Conservation (phyloP, 441 rosid genomes). For the Breynia disticha region DNA sequence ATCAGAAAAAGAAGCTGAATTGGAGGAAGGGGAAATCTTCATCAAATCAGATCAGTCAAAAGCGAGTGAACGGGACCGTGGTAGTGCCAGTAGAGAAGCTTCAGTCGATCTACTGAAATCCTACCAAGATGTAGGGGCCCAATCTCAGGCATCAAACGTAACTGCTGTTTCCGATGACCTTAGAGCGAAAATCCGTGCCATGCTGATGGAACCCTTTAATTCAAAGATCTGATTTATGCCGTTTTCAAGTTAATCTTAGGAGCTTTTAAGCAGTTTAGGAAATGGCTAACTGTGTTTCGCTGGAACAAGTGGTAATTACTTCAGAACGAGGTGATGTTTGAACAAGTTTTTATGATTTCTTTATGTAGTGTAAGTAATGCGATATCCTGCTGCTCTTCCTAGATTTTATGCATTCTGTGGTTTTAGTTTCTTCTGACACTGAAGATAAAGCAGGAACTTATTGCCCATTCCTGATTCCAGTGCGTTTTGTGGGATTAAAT, state of each 20-base stretch:
- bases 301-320: too few relatives aligned
- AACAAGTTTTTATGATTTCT: too few relatives aligned
- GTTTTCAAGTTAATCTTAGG: not conserved
- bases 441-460: too few relatives aligned
- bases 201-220: constrained; percentile 74
- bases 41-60: constrained; percentile 42
- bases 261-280: too few relatives aligned
- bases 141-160: constrained; percentile 26
- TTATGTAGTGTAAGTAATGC: too few relatives aligned
- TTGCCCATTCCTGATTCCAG: too few relatives aligned
- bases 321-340: too few relatives aligned
- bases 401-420: too few relatives aligned
- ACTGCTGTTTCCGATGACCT: constrained; percentile 58
- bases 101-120: constrained; percentile 31
- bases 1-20: constrained; percentile 25
- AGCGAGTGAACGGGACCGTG: constrained; percentile 21
- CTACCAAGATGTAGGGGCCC: constrained; percentile 16
- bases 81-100: constrained; percentile 31
- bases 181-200: constrained; percentile 87
- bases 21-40: constrained; percentile 57
- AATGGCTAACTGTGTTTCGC: too few relatives aligned
- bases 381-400: too few relatives aligned
- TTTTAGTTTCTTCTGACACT: too few relatives aligned
- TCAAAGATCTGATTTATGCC: not conserved
- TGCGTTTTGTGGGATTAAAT: too few relatives aligned